Evolutionary conservation across 306 rosid species (phyloP).

Genomic region (Gynostemma pentaphyllum): DNA sequence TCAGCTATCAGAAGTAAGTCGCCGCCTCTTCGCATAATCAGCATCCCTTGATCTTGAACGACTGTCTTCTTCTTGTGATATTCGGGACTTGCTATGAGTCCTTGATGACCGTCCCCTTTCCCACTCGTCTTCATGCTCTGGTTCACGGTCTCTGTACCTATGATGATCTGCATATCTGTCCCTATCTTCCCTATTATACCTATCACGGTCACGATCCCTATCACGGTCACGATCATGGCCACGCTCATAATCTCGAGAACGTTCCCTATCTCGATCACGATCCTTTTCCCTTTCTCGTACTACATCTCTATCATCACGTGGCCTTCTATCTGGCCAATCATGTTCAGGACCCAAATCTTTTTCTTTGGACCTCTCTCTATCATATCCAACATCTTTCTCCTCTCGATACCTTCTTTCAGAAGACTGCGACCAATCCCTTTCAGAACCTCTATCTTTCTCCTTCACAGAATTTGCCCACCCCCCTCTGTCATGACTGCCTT

Average conservation of each 20-base stretch:
- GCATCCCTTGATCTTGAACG: constrained; percentile 86
- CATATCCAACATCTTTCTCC: constrained; percentile 73
- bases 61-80: constrained; percentile 64
- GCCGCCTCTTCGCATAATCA: constrained; percentile 90
- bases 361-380: constrained; percentile 73
- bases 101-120: constrained; percentile 79
- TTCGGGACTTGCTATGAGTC: constrained; percentile 63
- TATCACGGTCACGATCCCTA: constrained; percentile 63
- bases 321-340: constrained; percentile 72
- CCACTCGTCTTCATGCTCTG: constrained; percentile 76
- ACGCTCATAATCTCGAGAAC: constrained; percentile 46
- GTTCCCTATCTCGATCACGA: constrained; percentile 40
- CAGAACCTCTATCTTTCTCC: constrained; percentile 92
- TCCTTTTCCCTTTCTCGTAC: constrained; percentile 56
- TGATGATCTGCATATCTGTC: constrained; percentile 82
- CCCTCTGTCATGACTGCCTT: constrained; percentile 70
- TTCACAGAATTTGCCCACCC: constrained; percentile 70
- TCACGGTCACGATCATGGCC: constrained; percentile 50
- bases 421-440: constrained; percentile 89
- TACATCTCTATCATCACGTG: constrained; percentile 61
- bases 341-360: constrained; percentile 54
- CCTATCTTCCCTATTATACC: constrained; percentile 74
- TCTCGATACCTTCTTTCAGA: constrained; percentile 81
- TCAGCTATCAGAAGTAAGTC: constrained; percentile 69
- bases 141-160: constrained; percentile 70